Evolutionary conservation across 2,329 filamentous ascomycete species (phyloP), one percentile per base, ranked within the genome.

Genomic region (Sclerotinia nivalis): DNA sequence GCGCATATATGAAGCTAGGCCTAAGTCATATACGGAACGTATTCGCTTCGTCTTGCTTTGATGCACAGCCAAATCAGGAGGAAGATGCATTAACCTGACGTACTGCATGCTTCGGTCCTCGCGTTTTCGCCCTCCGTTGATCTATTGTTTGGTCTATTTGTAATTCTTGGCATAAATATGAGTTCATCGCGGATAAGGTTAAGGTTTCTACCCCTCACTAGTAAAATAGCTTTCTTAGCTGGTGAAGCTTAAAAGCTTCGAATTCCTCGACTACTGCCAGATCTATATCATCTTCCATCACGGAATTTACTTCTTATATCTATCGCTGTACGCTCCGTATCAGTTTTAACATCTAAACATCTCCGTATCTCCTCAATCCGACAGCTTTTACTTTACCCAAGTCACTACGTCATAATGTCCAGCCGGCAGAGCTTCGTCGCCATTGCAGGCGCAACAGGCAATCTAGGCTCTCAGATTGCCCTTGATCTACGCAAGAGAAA

Each of bases 381-480:
- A 52, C 6, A 25, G 3, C n/a, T 10, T 28, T 28, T 43, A 13
- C n/a, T 28, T 43, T 2, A 43, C 47, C 9, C 9, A 49, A 55
- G 6, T 28, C 25, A 28, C 3, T 20, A 47, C 43, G 2, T 22
- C 18, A 66, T 34, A 28, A 71, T 71, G 70, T 71, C 70, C 34
- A 60, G 54, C 13, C 64, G 64, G 8, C n/a, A 59, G 25, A 68
- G 28, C n/a, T 71, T 69, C 45, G 45, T 71, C 40, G 70, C 60
- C 6, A 60, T 71, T 37, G 70, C 70, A 69, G 70, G 70, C 37
- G 70, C 70, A 37, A 52, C 70, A 47, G 70, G 70, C n/a, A 34
- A 66, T 45, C 66, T 71, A 15, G 70, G 70, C 52, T 69, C 70
- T 28, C 47, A 60, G 40, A 71, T 71, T 54, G 66, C 70, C n/a